Base-by-base conservation (phyloP, 352 stramenopile species). In the Phytophthora crassamura region DNA sequence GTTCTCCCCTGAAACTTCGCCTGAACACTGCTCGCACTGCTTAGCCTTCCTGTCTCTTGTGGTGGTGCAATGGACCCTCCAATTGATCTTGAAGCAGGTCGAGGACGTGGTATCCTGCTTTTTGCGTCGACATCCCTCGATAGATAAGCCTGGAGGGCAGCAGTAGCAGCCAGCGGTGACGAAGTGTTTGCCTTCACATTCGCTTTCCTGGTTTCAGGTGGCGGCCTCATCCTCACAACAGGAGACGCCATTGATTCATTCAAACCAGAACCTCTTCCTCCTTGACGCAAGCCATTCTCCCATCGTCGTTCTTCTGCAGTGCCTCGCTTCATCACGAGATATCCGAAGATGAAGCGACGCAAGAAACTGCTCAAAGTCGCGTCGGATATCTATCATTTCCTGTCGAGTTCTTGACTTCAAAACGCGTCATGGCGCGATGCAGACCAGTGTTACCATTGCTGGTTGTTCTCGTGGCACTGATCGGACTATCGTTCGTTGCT, bases 301-400 rank as follows among this genome's bases (percentile, higher is more conserved):
- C 64, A 69, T 59, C 52, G 65, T 7, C 53, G 38, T 41, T 61
- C 42, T 41, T 58, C 45, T 22, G 25, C 12, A 51, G 58, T 53
- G 0, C 41, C 32, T 35, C 58, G 42, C 47, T 50, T 64, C 65
- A 73, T 73, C 22, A 16, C 16, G 25, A 9, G 14, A 46, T 33
- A 59, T 59, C 22, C 16, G 5, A 49, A 48, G 15, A 7, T 60
- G 46, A 74, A 70, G 48, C 40, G 66, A 74, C 66, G 66, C 59
- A 22, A 66, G 51, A 70, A 74, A 74, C 65, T 65, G 40, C 53
- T 65, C 5, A 16, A n/a, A 22, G 10, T 47, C 28, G 16, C 38
- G 5, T 22, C 11, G 10, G 11, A 34, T 28, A 48, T 40, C 33
- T 12, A 22, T 16, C 25, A 30, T 5, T 30, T 30, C 40, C 28